Base-by-base conservation (phyloP, 768 basidiomycete species). In the Hypsizygus marmoreus region DNA sequence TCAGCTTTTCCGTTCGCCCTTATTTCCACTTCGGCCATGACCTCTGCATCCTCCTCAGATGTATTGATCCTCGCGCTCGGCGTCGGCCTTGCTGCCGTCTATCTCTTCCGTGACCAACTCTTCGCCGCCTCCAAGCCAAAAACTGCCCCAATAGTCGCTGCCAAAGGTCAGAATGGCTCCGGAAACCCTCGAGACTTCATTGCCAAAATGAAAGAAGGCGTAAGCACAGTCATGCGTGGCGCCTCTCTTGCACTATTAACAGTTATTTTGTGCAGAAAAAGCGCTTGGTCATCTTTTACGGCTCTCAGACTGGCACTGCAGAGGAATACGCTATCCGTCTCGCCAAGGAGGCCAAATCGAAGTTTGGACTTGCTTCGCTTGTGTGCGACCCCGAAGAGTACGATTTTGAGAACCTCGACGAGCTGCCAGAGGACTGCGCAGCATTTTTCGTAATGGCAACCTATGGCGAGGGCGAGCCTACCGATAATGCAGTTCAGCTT, bases 371-470 rank as follows among this genome's bases (percentile, higher is more conserved):
- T 12, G 88, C 92, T 8, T 97, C 94, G 6, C 84, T 98, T 43
- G 95, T 99, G 12, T 97, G 94, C 61, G 95, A 99, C 62, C 94
- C 95, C 3, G 97, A 99, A 66, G 95, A 99, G 68, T 97, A 97
- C 65, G 97, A 98, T 63, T 97, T 98, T 62, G 92, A 95, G 64
- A 94, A 89, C 66, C 83, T 98, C 51, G 95, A 98, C 68, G 76
- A 86, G 62, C 66, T 97, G 22, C 91, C 97, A 0, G 87, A 88
- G 55, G 87, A 94, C 65, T 85, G 79, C 53, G 88, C 86, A 14
- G 91, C 85, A 45, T 84, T 99, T 68, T 98, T 99, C 63, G 92
- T 95, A 58, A 80, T 98, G 83, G 95, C 95, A 9, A 98, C 95
- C 10, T 99, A 99, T 59, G 95, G 95, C 53, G 95, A 99, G 73